Evolutionary conservation across 441 rosid species (phyloP).

Genomic region (Dalechampia spathulata): DNA sequence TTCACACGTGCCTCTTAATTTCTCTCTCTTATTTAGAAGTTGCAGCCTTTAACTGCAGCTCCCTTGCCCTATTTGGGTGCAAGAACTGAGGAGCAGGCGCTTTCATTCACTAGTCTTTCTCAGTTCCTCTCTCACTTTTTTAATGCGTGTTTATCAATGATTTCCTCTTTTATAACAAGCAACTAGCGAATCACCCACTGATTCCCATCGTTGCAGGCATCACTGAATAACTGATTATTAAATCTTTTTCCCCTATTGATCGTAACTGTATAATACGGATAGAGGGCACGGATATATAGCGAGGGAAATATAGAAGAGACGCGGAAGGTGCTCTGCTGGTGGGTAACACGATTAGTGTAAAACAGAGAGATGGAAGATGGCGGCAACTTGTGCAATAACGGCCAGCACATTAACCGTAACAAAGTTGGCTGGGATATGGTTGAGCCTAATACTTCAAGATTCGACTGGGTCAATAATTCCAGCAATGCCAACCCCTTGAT

Average conservation of each 20-base stretch:
- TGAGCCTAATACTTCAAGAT: conserved; percentile 18
- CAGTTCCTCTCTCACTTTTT: background rate
- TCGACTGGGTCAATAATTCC: conserved; percentile 14
- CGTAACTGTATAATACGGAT: background rate
- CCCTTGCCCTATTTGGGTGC: conserved; percentile 2
- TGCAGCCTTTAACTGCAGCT: background rate
- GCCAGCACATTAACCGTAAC: conserved; percentile 2
- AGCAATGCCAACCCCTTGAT: background rate
- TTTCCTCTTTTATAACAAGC: conserved; percentile 10
- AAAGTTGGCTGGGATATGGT: conserved; percentile 21
- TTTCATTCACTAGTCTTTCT: background rate
- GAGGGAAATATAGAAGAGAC: too few relatives aligned
- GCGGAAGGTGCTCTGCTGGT: background rate
- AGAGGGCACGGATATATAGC: too few relatives aligned
- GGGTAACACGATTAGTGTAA: background rate
- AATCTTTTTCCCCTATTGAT: background rate
- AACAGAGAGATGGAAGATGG: conserved; percentile 30
- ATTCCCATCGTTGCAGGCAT: background rate
- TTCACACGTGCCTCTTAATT: background rate
- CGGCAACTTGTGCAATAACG: conserved; percentile 17
- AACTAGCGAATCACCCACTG: background rate
- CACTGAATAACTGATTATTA: background rate
- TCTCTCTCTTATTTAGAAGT: background rate
- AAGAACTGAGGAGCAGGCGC: background rate
- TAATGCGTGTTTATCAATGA: too few relatives aligned